Percentiles rank a stretch among this genome's conserved stretches.
phyloP scores from a whole-genome alignment of 306 rosid species.

The Quercus robur region DNA sequence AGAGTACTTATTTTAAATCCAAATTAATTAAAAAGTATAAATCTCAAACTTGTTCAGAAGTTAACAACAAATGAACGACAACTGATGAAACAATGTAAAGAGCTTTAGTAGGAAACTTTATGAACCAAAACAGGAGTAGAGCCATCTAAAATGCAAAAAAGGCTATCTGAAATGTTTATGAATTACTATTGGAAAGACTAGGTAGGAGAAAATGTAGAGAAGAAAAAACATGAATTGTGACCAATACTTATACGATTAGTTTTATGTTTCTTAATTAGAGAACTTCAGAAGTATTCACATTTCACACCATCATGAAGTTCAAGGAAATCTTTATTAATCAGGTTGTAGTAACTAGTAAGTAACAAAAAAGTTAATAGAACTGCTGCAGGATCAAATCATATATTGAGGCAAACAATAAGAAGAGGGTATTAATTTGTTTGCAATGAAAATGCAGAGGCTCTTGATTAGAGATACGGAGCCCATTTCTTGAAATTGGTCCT shows the following conservation, averaged over 20 bases:
- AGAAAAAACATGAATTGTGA: not conserved
- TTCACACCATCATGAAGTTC: not conserved
- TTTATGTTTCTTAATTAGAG: not conserved
- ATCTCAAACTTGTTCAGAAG: not conserved
- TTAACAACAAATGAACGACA: not conserved
- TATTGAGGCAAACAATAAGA: conserved; percentile 11
- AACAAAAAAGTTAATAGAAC: conserved; percentile 25
- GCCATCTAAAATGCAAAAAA: not conserved
- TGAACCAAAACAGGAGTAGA: not conserved
- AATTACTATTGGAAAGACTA: not conserved
- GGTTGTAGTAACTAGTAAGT: conserved; percentile 20
- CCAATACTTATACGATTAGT: not conserved
- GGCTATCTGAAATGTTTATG: not conserved
- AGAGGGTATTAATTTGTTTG: no score
- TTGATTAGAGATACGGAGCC: no score
- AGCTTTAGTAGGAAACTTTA: not conserved
- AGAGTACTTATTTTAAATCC: not conserved
- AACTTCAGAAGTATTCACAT: no score
- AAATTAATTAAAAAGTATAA: no score
- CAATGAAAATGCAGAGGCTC: no score
- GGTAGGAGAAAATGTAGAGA: not conserved
- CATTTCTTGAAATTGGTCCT: no score
- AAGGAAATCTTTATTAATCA: conserved; percentile 13
- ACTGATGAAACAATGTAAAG: not conserved
- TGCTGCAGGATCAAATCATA: conserved; percentile 21